Conservation (phyloP, 176 grass and related monocot genomes). For the Avena atlantica region DNA sequence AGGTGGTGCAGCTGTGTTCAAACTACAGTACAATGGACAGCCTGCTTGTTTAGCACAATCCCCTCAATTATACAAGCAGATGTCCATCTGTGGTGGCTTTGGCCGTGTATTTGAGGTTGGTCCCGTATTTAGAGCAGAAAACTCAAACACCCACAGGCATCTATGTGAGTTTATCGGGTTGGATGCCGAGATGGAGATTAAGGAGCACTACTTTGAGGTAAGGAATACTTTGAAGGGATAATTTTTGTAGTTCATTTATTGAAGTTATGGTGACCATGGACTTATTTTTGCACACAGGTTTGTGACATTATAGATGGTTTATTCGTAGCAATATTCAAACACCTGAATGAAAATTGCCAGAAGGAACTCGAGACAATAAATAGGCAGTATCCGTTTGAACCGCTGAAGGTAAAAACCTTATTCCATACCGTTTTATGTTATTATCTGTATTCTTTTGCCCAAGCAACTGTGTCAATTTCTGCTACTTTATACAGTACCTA, state of each 20-base stretch:
- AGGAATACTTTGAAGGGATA: not conserved
- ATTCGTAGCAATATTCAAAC: constrained; percentile 92
- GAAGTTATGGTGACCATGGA: not conserved
- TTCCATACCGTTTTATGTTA: constrained; percentile 27
- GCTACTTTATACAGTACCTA: constrained; percentile 73
- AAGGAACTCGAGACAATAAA: constrained; percentile 89
- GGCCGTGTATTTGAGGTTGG: constrained; percentile 91
- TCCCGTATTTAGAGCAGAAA: constrained; percentile 83
- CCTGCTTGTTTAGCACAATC: constrained; percentile 94
- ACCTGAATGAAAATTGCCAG: constrained; percentile 77
- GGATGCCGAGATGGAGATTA: constrained; percentile 96
- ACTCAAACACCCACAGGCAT: constrained; percentile 93
- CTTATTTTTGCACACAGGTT: constrained; percentile 59
- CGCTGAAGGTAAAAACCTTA: constrained; percentile 30
- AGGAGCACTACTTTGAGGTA: constrained; percentile 98
- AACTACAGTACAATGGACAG: constrained; percentile 75
- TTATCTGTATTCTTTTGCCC: not conserved
- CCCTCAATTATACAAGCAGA: constrained; percentile 89
- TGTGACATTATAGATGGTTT: constrained; percentile 89
- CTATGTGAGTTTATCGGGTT: constrained; percentile 96
- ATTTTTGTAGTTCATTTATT: not conserved
- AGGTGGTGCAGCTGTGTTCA: constrained; percentile 97
- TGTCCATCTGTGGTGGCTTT: constrained; percentile 82
- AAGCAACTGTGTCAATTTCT: constrained; percentile 20
- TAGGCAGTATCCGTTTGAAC: constrained; percentile 84